Evolutionary conservation across 345 rosid species (phyloP), one percentile per base, ranked within the genome.

Genomic region (Isatis tinctoria): DNA sequence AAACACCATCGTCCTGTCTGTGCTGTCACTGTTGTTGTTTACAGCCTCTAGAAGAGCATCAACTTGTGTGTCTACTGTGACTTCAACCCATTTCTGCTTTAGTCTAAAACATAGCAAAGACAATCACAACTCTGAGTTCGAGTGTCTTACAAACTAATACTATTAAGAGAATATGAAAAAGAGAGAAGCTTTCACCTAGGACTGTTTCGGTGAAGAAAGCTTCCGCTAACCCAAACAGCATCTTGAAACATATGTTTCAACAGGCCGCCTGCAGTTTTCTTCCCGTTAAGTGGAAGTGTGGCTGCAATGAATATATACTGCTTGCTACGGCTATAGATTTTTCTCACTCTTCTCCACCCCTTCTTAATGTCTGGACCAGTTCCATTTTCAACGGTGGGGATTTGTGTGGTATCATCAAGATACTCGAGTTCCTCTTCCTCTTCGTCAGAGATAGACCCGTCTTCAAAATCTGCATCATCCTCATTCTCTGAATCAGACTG

Each of bases 241-340:
- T 88, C 90, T 27, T 91, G 96, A 81, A 95, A 92, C 93, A 95
- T 90, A 71, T 81, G 79, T 78, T 90, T 95, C 82, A 95, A 77
- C 74, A 92, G 77, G 41, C 85, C 99, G 3, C 97, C 99, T 8
- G 97, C 96, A 62, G 99, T 95, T 75, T 81, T 90, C 85, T 88
- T 92, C 66, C 99, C 99, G 17, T 95, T 95, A 65, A 84, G 68
- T 2, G 99, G 99, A 76, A 95, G 96, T 35, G 99, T 95, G 22
- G 99, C 99, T 33, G 99, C 99, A 75, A 95, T 88, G 77, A 95
- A 92, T 18, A 95, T 82, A 76, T 91, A 95, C 78, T 95, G 99
- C 82, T 95, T 95, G 72, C 97, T 90, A 48, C 96, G 86, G 24
- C 63, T 85, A 79, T 92, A 91, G 74, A 5, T 56, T 84, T 87